A percentile compares a stretch with the other conserved stretches of the same genome.
These are phyloP conservation scores for Hibiscus mutabilis DNA, from an alignment of 345 rosid genomes.

Conservation along the genomic window DNA sequence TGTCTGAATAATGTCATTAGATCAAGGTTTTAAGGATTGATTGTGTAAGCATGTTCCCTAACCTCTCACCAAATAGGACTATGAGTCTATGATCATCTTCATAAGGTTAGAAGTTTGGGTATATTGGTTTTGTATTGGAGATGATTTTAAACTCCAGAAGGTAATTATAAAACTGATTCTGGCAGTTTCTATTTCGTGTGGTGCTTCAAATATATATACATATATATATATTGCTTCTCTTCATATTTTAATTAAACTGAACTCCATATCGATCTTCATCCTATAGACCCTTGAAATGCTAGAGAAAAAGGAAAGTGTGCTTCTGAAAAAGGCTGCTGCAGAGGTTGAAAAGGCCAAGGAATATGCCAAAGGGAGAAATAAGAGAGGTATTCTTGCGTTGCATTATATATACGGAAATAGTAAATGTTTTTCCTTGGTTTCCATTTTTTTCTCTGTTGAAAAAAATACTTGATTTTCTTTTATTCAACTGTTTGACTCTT, in stretches of 20 bases:
- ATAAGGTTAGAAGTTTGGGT: too few species aligned
- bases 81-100: too few species aligned
- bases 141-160: not conserved
- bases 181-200: not conserved
- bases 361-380: constrained; percentile 49
- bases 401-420: not conserved
- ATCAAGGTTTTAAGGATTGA: too few species aligned
- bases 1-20: too few species aligned
- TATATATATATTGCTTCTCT: not conserved
- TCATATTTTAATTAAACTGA: not conserved
- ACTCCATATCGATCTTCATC: not conserved
- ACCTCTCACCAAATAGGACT: too few species aligned
- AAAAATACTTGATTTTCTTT: not conserved
- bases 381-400: constrained; percentile 40
- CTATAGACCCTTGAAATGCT: constrained; percentile 81
- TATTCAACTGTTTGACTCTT: not conserved
- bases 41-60: too few species aligned
- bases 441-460: not conserved
- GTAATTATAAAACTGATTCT: not conserved
- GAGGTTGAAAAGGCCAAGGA: constrained; percentile 76
- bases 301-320: constrained; percentile 85
- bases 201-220: not conserved
- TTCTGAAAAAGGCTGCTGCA: constrained; percentile 51
- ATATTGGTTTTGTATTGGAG: not conserved
- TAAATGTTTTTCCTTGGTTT: not conserved